phyloP scores from a whole-genome alignment of 805 yeast genomes.

The Wickerhamiella shivajii region DNA sequence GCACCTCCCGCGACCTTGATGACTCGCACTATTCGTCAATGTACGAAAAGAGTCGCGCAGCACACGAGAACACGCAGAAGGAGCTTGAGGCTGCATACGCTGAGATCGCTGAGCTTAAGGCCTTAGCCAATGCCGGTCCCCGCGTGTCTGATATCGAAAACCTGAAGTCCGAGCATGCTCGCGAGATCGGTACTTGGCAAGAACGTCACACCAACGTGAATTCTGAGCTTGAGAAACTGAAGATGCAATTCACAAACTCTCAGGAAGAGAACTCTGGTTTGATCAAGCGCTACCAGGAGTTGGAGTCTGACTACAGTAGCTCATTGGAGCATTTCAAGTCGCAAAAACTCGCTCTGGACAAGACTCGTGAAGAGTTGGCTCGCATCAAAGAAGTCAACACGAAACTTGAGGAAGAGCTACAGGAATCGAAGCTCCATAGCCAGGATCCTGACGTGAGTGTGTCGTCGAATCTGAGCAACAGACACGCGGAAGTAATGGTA shows the following conservation, averaged over 20 bases:
- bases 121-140: constrained; percentile 13
- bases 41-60: constrained; percentile 20
- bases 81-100: constrained; percentile 22
- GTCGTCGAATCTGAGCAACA: constrained; percentile 20
- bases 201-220: constrained; percentile 11
- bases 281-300: constrained; percentile 23
- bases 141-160: no score
- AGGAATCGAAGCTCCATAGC: constrained; percentile 42
- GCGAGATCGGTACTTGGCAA: constrained; percentile 1
- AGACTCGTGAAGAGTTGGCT: constrained; percentile 58
- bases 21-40: constrained; percentile 11
- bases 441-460: constrained; percentile 24
- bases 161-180: no score
- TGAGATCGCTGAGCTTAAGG: constrained; percentile 16
- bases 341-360: constrained; percentile 56
- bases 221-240: constrained; percentile 27
- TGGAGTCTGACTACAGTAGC: constrained; percentile 56
- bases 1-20: not conserved
- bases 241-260: not conserved
- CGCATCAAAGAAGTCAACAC: constrained; percentile 43
- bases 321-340: constrained; percentile 59
- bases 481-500: constrained; percentile 60
- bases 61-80: constrained; percentile 20
- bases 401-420: constrained; percentile 47
- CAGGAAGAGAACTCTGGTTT: not conserved